Base-by-base conservation (phyloP, 345 rosid species). In the Psidium friedrichsthalianum region DNA sequence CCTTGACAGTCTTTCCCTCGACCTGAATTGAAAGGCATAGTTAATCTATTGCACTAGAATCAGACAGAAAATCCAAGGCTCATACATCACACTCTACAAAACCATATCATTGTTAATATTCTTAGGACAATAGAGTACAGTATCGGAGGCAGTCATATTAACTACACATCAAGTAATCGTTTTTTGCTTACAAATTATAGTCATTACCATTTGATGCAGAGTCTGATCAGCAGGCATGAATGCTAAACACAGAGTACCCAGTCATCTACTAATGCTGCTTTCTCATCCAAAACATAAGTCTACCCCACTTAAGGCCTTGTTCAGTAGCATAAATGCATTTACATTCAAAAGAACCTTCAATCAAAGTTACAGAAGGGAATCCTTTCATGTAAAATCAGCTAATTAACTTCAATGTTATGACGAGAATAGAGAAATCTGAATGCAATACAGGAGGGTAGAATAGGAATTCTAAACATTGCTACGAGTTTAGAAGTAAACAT, bases 1-100 rank as follows among this genome's bases (percentile, higher is more conserved):
- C 89, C 85, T 88, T 88, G 20, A 88, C 89, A 0, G 88, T 88
- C 86, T 88, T 88, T 56, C 88, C 89, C 57, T 88, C 88, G 14
- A 88, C 88, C 89, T 88, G 86, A 32, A 87, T 51, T 27, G 74
- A 51, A 36, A 16, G 80, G 80, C 47, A 69, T 69, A 69, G 47
- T 69, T 69, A 40, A 69, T 36, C 47, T 18, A 51, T 36, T 36
- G 15, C 82, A 64, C 64, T 55, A 51, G 54, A 80, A 56, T 80
- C 74, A 81, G 59, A 36, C 40, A 44, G 54, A 47, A 49, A 84
- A 32, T 61, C 44, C 74, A 40, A 11, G 47, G 11, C 42, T 55
- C 85, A 36, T 47, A 27, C 81, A 69, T 58, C 42, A 25, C 21
- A 40, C 14, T 27, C 10, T 52, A 55, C 58, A 56, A 14, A 42